Evolutionary conservation across 371 early-diverging fungal genomes (phyloP).

Genomic region (Dichotomocladium elegans): DNA sequence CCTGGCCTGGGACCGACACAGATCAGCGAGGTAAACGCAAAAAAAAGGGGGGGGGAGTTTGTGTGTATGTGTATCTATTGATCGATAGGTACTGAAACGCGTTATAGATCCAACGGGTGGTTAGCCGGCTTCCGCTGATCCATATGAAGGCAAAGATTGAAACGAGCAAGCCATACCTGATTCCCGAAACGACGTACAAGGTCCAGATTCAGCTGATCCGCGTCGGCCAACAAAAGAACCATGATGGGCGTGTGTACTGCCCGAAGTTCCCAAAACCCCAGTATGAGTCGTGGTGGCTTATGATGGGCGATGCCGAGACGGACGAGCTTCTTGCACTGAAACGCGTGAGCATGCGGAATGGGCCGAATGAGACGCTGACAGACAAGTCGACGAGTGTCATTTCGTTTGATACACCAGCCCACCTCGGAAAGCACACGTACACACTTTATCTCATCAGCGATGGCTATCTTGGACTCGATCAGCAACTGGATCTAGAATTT

Average conservation of each 20-base stretch:
- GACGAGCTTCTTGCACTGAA: conserved; percentile 76
- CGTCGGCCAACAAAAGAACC: conserved; percentile 26
- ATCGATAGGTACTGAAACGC: no score
- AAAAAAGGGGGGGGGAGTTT: background rate
- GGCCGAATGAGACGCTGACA: conserved; percentile 43
- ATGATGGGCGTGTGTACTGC: conserved; percentile 64
- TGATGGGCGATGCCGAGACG: conserved; percentile 63
- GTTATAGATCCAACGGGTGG: conserved; percentile 59
- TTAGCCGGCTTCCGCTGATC: conserved; percentile 56
- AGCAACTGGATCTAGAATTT: conserved; percentile 51
- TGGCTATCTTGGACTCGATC: conserved; percentile 81
- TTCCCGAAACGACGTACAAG: conserved; percentile 47
- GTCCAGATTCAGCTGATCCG: conserved; percentile 42
- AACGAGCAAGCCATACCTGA: conserved; percentile 39
- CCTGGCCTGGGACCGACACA: conserved; percentile 31
- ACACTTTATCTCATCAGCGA: conserved; percentile 68
- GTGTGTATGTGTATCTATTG: background rate
- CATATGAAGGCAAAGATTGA: conserved; percentile 41
- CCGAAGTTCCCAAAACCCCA: conserved; percentile 88
- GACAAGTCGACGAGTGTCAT: conserved; percentile 40
- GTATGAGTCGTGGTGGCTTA: conserved; percentile 88
- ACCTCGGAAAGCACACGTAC: conserved; percentile 58
- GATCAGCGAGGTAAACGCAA: conserved; percentile 29
- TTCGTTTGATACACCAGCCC: conserved; percentile 64
- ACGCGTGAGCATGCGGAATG: conserved; percentile 67